Conservation (phyloP, 1,139 yeast species). For the Diutina neorugosa region DNA sequence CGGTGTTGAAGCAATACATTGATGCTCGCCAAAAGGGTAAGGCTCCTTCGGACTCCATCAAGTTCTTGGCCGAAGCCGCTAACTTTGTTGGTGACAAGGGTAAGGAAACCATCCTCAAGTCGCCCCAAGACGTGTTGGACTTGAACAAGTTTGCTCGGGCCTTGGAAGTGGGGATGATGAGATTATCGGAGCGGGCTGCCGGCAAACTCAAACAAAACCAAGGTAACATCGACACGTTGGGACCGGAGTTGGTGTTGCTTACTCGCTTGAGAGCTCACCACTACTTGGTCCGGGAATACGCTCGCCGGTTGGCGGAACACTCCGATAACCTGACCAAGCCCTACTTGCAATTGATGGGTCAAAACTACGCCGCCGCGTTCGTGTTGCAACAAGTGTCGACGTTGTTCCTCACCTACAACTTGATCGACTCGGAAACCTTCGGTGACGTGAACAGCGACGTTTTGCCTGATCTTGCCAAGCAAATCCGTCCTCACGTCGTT, state of each 20-base stretch:
- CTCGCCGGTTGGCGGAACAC: constrained; percentile 11
- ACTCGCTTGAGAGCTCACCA: constrained; percentile 10
- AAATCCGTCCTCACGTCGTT: constrained; percentile 59
- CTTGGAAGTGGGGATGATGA: constrained; percentile 10
- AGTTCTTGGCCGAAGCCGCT: not conserved
- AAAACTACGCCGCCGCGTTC: constrained; percentile 15
- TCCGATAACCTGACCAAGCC: constrained; percentile 11
- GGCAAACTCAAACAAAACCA: constrained; percentile 12
- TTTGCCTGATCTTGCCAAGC: constrained; percentile 24
- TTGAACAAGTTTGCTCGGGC: constrained; percentile 14
- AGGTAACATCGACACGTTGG: constrained; percentile 11
- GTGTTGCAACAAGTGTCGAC: constrained; percentile 27
- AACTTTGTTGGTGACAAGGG: not conserved
- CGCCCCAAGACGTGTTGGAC: constrained; percentile 25
- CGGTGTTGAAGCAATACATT: not conserved
- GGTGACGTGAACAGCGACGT: constrained; percentile 19
- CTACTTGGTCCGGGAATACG: constrained; percentile 9
- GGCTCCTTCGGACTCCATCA: not conserved
- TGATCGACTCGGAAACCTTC: constrained; percentile 23
- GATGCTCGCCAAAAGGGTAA: not conserved
- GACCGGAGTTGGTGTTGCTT: constrained; percentile 9
- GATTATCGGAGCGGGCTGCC: constrained; percentile 11
- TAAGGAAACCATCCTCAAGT: constrained; percentile 13
- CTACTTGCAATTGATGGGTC: constrained; percentile 13
- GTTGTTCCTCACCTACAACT: constrained; percentile 26